A percentile compares a stretch with the other conserved stretches of the same genome.
Conservation (phyloP, 768 basidiomycete genomes). For the Floccularia luteovirens region DNA sequence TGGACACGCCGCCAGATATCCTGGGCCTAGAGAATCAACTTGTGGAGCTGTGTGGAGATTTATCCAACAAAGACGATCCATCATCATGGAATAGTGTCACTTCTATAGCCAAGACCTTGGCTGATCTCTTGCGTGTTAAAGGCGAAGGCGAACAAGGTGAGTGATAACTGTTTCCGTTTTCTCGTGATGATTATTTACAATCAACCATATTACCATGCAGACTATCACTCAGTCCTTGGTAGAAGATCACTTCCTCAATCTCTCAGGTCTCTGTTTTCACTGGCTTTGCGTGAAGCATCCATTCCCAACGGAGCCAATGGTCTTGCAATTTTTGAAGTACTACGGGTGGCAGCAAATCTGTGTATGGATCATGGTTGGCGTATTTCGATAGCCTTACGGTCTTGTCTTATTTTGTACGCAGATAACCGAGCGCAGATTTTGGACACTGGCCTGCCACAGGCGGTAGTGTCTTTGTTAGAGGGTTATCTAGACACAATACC, state of each 20-base stretch:
- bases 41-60: conserved; percentile 20
- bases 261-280: conserved; percentile 51
- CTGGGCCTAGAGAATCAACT: conserved; percentile 25
- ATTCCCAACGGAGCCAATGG: conserved; percentile 39
- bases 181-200: conserved; percentile 1
- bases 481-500: conserved; percentile 50
- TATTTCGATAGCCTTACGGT: neutral
- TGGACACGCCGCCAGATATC: conserved; percentile 19
- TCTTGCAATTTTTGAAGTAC: conserved; percentile 53
- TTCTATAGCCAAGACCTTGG: conserved; percentile 44
- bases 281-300: conserved; percentile 41
- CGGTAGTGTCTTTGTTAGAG: conserved; percentile 59
- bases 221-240: conserved; percentile 67
- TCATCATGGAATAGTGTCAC: conserved; percentile 46
- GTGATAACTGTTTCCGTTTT: conserved; percentile 1
- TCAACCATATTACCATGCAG: conserved; percentile 32
- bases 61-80: conserved; percentile 20
- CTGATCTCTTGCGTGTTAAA: conserved; percentile 53
- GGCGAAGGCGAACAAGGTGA: conserved; percentile 43
- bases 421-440: conserved; percentile 71
- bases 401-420: conserved; percentile 16
- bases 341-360: conserved; percentile 76
- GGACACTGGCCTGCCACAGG: conserved; percentile 64
- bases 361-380: conserved; percentile 80
- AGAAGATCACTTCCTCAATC: conserved; percentile 56